Evolutionary conservation across 805 yeast species (phyloP).

Genomic region (Candida quercuum): DNA sequence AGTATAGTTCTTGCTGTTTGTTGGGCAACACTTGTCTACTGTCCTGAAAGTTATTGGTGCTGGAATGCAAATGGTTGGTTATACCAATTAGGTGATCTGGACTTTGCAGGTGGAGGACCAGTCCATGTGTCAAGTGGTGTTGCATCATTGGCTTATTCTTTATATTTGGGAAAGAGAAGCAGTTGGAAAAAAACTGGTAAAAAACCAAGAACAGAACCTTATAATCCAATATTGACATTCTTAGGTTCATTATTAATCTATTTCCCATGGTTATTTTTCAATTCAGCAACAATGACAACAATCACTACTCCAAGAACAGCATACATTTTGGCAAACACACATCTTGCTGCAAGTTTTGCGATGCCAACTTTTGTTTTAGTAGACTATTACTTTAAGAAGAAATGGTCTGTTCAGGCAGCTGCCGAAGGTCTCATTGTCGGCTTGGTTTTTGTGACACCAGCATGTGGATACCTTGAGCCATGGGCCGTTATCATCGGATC

Average conservation of each 20-base stretch:
- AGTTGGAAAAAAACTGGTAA: constrained; percentile 34
- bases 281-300: constrained; percentile 74
- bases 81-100: constrained; percentile 82
- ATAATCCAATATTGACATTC: constrained; percentile 84
- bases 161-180: constrained; percentile 77
- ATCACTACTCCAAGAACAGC: constrained; percentile 80
- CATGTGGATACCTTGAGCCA: constrained; percentile 83
- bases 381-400: constrained; percentile 78
- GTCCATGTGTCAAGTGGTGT: constrained; percentile 92
- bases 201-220: constrained; percentile 73
- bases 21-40: constrained; percentile 88
- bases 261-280: constrained; percentile 97
- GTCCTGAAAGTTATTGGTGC: constrained; percentile 91
- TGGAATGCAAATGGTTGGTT: constrained; percentile 97
- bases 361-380: constrained; percentile 84
- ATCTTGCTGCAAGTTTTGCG: constrained; percentile 82
- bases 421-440: constrained; percentile 96
- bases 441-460: constrained; percentile 95
- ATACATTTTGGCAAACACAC: constrained; percentile 88
- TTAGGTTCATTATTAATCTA: constrained; percentile 82
- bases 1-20: constrained; percentile 70
- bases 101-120: constrained; percentile 99
- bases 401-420: constrained; percentile 88
- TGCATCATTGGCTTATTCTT: constrained; percentile 79
- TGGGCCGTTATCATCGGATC: constrained; percentile 91